Base-by-base conservation (phyloP, 495 filamentous ascomycete species). In the Pseudoneurospora amorphoporcata region DNA sequence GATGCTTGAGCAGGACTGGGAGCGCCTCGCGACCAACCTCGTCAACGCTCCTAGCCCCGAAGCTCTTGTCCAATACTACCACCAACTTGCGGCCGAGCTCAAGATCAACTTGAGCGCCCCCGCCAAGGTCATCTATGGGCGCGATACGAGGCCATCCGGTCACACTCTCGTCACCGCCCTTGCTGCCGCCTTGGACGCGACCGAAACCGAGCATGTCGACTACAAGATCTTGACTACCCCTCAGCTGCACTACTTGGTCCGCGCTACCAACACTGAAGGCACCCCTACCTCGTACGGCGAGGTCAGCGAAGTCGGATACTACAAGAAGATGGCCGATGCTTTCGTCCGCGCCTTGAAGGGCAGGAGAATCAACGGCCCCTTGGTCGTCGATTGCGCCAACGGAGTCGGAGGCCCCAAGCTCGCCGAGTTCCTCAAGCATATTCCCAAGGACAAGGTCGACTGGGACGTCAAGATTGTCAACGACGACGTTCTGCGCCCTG, bases 1-100 rank as follows among this genome's bases (percentile, higher is more conserved):
- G 79, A 98, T 98, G 95, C 87, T 98, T 32, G 93, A 97, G 86
- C 92, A 87, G 73, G 90, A 93, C 73, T 99, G 96, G 96, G 95
- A 99, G 84, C 84, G 83, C 37, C 89, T 94, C 79, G 92, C 93
- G 5, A 98, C 96, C 37, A 86, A 84, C 75, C 87, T 99, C 58
- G 94, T 97, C 73, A 99, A 98, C 77, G 90, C 92, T 47, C 83
- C 87, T 4, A 87, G 86, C 69, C 91, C 97, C 73, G 87, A 91
- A 70, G 88, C 88, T 32, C 88, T 98, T 42, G 84, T 88, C 72
- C 87, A 92, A 42, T 86, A 89, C 75, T 97, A 97, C 82, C 84
- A 91, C 61, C 85, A 89, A 72, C 86, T 98, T 39, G 87, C 89
- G 75, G 82, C 87, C 42, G 86, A 91, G 39, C 88, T 93, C 70